phyloP scores from a whole-genome alignment of 1,284 basidiomycete genomes.

The Neonothopanus nambi region DNA sequence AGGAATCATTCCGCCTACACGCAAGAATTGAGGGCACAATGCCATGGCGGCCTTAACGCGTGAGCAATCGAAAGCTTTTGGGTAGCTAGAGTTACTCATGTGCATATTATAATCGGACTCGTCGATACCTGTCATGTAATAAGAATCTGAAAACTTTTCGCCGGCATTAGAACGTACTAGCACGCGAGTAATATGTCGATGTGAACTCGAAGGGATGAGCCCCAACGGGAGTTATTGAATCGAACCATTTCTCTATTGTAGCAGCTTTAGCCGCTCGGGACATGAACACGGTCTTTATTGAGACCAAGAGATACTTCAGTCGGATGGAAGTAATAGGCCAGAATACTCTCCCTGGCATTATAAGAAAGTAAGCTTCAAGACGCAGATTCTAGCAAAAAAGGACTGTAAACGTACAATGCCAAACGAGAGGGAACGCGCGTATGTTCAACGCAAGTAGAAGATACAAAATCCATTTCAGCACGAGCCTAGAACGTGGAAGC shows the following conservation, averaged over 20 bases:
- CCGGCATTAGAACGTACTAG: conserved; percentile 46
- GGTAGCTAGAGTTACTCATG: conserved; percentile 77
- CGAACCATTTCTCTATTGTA: conserved; percentile 45
- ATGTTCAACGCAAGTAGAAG: conserved; percentile 49
- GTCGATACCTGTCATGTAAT: conserved; percentile 54
- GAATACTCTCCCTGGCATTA: conserved; percentile 54
- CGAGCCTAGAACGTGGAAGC: neutral
- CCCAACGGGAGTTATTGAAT: conserved; percentile 55
- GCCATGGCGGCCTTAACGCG: conserved; percentile 47
- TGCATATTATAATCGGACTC: conserved; percentile 73
- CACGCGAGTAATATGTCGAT: conserved; percentile 47
- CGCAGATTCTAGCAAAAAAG: conserved; percentile 2
- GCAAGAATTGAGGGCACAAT: conserved; percentile 64
- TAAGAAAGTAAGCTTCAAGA: neutral
- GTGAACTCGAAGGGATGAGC: conserved; percentile 51
- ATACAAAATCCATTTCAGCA: conserved; percentile 8
- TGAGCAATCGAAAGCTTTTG: conserved; percentile 57
- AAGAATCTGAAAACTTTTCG: neutral
- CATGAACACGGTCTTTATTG: conserved; percentile 31
- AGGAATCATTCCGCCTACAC: conserved; percentile 68
- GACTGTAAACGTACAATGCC: conserved; percentile 51
- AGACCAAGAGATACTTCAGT: conserved; percentile 35
- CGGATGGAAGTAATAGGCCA: conserved; percentile 39
- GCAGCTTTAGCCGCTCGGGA: conserved; percentile 36
- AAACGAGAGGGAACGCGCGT: conserved; percentile 58